phyloP scores from a whole-genome alignment of 2,329 filamentous ascomycete species.

The Zymoseptoria passerinii region DNA sequence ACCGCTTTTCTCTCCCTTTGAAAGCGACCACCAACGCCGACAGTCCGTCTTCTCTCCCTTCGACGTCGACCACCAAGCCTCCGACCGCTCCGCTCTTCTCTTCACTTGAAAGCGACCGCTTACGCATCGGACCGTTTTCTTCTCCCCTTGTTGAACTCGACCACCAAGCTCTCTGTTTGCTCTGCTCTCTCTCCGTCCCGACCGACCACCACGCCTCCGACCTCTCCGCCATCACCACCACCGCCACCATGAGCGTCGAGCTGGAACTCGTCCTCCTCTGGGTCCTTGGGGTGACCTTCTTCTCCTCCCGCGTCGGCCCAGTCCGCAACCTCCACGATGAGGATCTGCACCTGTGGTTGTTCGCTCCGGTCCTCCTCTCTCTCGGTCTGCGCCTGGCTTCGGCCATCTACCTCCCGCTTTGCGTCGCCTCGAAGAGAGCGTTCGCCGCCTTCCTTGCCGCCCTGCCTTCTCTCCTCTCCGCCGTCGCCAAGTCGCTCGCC shows the following conservation, averaged over 20 bases:
- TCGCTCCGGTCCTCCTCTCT: background rate
- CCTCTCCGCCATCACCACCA: background rate
- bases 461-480: background rate
- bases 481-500: background rate
- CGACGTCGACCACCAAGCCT: background rate
- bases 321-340: background rate
- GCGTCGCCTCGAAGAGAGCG: background rate
- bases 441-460: background rate
- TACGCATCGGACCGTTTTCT: background rate
- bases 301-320: background rate
- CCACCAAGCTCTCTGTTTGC: background rate
- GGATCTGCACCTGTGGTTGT: background rate
- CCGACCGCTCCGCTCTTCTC: background rate
- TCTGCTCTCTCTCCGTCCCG: background rate
- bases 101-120: background rate
- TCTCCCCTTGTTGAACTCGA: background rate
- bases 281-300: background rate
- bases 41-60: background rate
- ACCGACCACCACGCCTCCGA: background rate
- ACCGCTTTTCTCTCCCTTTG: background rate
- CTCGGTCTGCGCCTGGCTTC: background rate
- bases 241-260: background rate
- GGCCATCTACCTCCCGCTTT: background rate
- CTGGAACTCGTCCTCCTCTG: background rate
- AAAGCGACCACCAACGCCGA: background rate